phyloP scores from a whole-genome alignment of 75 land plant genomes.

The Sequoiadendron giganteum region DNA sequence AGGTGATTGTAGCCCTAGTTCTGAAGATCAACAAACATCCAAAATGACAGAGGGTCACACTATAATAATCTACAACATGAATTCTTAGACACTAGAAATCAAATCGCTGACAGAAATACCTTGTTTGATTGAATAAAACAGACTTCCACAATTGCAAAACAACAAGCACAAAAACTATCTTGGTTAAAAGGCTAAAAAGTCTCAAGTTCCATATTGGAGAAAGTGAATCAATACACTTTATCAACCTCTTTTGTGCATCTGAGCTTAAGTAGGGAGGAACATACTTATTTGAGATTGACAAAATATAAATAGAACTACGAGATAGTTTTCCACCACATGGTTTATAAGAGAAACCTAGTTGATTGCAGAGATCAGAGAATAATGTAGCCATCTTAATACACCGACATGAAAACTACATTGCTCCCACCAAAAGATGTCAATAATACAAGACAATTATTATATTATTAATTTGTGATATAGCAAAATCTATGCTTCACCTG shows the following conservation, averaged over 20 bases:
- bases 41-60: not conserved
- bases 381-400: not conserved
- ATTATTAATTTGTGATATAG: too few relatives aligned
- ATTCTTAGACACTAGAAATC: not conserved
- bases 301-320: not conserved
- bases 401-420: not conserved
- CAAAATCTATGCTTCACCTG: not conserved
- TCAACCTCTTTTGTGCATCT: not conserved
- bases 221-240: not conserved
- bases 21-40: not conserved
- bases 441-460: not conserved
- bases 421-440: not conserved
- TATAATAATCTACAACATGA: not conserved
- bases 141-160: not conserved
- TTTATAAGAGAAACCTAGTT: not conserved
- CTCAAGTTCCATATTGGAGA: not conserved
- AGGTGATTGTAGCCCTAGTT: not conserved
- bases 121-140: not conserved
- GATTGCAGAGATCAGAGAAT: not conserved
- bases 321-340: not conserved
- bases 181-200: not conserved
- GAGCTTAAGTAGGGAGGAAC: not conserved
- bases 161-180: not conserved
- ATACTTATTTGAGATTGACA: not conserved
- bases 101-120: not conserved